Percentiles rank a stretch among this genome's conserved stretches.
Conservation (phyloP, 129 eudicot genomes). For the Sambucus nigra region DNA sequence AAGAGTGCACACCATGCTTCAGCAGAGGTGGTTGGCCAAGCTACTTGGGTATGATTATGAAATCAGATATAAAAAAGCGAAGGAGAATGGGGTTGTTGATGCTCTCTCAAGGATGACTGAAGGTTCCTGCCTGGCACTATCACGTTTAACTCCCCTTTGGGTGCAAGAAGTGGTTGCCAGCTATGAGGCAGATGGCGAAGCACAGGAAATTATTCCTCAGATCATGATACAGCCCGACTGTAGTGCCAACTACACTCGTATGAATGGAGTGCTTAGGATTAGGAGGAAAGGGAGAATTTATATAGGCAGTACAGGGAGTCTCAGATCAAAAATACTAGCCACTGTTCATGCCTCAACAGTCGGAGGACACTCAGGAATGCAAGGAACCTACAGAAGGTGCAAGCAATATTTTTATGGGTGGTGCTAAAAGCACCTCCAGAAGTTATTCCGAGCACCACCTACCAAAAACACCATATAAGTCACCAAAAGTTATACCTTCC, state of each 20-base stretch:
- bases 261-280: no score
- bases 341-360: neutral
- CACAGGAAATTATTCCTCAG: neutral
- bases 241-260: no score
- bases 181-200: neutral
- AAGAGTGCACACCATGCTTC: neutral
- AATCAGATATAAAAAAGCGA: no score
- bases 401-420: neutral
- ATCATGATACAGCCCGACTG: neutral
- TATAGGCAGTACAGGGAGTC: no score
- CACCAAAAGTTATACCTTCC: no score
- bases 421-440: no score
- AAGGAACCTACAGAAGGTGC: neutral
- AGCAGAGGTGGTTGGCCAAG: conserved; percentile 1
- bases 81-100: no score
- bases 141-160: neutral
- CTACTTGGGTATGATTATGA: no score
- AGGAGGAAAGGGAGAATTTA: no score
- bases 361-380: no score
- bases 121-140: neutral
- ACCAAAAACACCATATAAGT: no score
- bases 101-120: neutral
- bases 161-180: neutral
- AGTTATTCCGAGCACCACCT: no score
- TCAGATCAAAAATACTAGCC: neutral